Conservation (phyloP, 352 stramenopile species). For the Halophytophthora batemanensis region DNA sequence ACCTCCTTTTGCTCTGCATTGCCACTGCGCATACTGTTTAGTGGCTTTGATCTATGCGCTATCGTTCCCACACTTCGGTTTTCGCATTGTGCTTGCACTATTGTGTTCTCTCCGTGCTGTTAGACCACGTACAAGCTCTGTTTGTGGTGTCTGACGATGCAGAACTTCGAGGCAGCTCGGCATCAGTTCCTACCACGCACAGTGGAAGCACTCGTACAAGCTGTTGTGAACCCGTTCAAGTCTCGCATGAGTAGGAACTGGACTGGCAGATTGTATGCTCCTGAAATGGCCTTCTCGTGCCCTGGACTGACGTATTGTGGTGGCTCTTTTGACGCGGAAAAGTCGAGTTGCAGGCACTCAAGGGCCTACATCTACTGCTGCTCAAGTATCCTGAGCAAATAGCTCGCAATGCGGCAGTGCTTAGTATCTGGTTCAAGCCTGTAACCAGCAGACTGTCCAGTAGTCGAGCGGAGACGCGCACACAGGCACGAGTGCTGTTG, state of each 20-base stretch:
- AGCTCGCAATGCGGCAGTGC: constrained; percentile 15
- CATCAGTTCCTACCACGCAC: constrained; percentile 47
- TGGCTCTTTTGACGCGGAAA: neutral
- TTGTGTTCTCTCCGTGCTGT: no score
- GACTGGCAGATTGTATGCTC: neutral
- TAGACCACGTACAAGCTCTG: constrained; percentile 64
- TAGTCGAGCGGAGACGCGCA: constrained; percentile 42
- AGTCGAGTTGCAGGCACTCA: constrained; percentile 67
- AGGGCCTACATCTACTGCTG: constrained; percentile 49
- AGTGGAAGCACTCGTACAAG: constrained; percentile 62
- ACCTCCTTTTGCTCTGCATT: no score
- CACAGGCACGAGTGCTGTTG: constrained; percentile 43
- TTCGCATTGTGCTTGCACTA: no score
- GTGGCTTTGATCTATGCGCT: neutral
- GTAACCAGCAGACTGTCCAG: constrained; percentile 55
- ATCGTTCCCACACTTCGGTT: no score
- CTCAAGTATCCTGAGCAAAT: constrained; percentile 49
- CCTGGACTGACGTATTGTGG: constrained; percentile 6
- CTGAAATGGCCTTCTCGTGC: neutral
- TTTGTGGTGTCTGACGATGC: constrained; percentile 61
- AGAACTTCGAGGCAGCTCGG: constrained; percentile 49
- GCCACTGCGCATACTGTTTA: neutral
- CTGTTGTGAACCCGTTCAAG: constrained; percentile 71
- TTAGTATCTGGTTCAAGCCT: constrained; percentile 48
- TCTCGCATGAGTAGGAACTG: constrained; percentile 51